These are phyloP conservation scores for Metschnikowia peoriensis DNA, from an alignment of 805 yeast species.

Conservation along the genomic window DNA sequence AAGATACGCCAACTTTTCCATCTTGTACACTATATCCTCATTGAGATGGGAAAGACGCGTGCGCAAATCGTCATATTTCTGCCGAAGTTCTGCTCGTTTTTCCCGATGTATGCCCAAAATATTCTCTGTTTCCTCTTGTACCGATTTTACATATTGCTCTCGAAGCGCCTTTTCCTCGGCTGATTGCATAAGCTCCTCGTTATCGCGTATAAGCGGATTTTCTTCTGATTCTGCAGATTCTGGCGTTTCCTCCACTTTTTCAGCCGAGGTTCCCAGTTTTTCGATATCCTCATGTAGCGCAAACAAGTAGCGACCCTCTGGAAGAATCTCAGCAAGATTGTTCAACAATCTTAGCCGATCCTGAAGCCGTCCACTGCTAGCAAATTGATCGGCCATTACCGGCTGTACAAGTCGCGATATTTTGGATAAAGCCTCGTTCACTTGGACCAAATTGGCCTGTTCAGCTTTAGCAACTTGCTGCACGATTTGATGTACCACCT, in stretches of 20 bases:
- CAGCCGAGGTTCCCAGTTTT: neutral
- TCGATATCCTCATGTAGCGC: slow-evolving; percentile 12
- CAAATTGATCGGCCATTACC: slow-evolving; percentile 26
- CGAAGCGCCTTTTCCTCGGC: slow-evolving; percentile 1
- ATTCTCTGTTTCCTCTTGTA: neutral
- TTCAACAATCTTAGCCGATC: slow-evolving; percentile 22
- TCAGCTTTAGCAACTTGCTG: slow-evolving; percentile 38
- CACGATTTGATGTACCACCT: slow-evolving; percentile 35
- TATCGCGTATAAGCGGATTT: slow-evolving; percentile 20
- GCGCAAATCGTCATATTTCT: slow-evolving; percentile 12
- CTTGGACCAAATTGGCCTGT: slow-evolving; percentile 24
- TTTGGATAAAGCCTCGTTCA: slow-evolving; percentile 27
- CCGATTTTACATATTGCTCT: neutral
- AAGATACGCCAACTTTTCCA: slow-evolving; percentile 31
- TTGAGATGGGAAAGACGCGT: slow-evolving; percentile 14
- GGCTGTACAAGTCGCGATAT: slow-evolving; percentile 26
- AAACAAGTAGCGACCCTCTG: slow-evolving; percentile 32
- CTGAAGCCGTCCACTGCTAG: slow-evolving; percentile 12
- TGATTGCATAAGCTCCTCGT: slow-evolving; percentile 14
- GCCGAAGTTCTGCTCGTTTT: slow-evolving; percentile 6
- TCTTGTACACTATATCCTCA: slow-evolving; percentile 24
- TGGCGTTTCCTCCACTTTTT: neutral
- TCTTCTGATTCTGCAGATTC: neutral
- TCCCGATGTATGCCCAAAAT: neutral
- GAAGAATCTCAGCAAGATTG: slow-evolving; percentile 29